Evolutionary conservation across 1,139 yeast species (phyloP).

Genomic region (Protomyces arabidopsidicola): DNA sequence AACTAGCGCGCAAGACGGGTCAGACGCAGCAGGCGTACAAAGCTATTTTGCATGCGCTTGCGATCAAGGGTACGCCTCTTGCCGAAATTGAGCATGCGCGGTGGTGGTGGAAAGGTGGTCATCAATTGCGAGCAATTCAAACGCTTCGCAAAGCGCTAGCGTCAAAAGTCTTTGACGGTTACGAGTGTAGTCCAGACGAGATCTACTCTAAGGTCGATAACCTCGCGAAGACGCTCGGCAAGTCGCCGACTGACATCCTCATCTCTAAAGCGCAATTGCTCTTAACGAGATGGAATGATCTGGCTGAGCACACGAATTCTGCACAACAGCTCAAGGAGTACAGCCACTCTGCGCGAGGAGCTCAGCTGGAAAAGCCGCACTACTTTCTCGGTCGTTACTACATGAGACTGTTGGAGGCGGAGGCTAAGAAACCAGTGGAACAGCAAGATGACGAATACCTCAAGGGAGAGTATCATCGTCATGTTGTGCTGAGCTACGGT

Average conservation of each 20-base stretch:
- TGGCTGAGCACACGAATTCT: conserved; percentile 78
- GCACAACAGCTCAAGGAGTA: conserved; percentile 69
- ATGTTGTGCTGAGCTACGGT: conserved; percentile 60
- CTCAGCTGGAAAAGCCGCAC: conserved; percentile 71
- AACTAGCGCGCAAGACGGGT: conserved; percentile 62
- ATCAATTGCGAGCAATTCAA: conserved; percentile 77
- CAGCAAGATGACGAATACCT: conserved; percentile 39
- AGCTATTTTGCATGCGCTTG: conserved; percentile 63
- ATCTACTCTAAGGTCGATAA: conserved; percentile 2
- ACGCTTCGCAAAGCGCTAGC: conserved; percentile 50
- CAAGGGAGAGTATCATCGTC: conserved; percentile 62
- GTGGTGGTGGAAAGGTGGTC: conserved; percentile 85
- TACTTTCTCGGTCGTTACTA: conserved; percentile 77
- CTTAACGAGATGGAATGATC: conserved; percentile 85
- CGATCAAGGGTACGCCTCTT: conserved; percentile 39
- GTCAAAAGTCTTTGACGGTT: conserved; percentile 31
- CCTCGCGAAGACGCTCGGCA: neutral
- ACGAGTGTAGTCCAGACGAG: conserved; percentile 15
- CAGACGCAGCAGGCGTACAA: conserved; percentile 71
- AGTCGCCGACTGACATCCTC: conserved; percentile 32
- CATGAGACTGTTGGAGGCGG: conserved; percentile 69
- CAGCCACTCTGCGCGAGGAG: conserved; percentile 52
- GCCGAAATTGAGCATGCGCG: conserved; percentile 80
- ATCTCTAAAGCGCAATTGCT: conserved; percentile 54
- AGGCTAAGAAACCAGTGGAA: conserved; percentile 42